Evolutionary conservation across 306 rosid genomes (phyloP).

Genomic region (Prunus padus): DNA sequence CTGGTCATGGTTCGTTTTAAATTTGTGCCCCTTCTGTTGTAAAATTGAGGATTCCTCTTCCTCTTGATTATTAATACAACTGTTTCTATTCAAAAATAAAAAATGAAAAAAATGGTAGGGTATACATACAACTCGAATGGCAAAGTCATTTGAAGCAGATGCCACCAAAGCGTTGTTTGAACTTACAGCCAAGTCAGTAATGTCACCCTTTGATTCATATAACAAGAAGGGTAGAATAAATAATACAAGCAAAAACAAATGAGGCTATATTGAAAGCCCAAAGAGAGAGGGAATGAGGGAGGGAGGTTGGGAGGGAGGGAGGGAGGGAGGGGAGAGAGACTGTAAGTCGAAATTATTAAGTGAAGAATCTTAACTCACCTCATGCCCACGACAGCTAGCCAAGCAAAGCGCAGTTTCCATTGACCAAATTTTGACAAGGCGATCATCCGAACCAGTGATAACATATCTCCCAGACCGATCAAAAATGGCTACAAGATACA

Average conservation of each 20-base stretch:
- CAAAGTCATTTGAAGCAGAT: slow-evolving; percentile 87
- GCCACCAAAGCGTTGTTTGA: slow-evolving; percentile 85
- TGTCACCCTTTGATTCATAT: slow-evolving; percentile 65
- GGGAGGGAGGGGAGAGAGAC: background rate
- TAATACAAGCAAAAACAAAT: background rate
- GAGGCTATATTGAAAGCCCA: background rate
- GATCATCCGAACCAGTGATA: slow-evolving; percentile 88
- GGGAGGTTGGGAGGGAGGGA: background rate
- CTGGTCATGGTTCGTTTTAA: no score
- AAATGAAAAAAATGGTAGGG: no score
- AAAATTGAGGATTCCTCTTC: no score
- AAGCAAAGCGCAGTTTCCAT: slow-evolving; percentile 90
- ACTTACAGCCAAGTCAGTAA: slow-evolving; percentile 74
- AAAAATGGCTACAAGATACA: slow-evolving; percentile 74
- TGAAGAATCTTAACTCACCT: slow-evolving; percentile 53
- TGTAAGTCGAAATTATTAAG: slow-evolving; percentile 24
- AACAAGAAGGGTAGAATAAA: slow-evolving; percentile 24
- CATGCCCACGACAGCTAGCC: slow-evolving; percentile 92
- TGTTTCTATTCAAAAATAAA: no score
- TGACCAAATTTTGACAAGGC: slow-evolving; percentile 94
- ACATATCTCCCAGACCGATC: slow-evolving; percentile 88
- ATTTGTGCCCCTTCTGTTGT: no score
- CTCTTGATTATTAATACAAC: no score
- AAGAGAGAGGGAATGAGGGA: background rate
- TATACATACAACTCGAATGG: slow-evolving; percentile 79